phyloP scores from a whole-genome alignment of 164 flowering plant species.

The Dillenia suffruticosa region DNA sequence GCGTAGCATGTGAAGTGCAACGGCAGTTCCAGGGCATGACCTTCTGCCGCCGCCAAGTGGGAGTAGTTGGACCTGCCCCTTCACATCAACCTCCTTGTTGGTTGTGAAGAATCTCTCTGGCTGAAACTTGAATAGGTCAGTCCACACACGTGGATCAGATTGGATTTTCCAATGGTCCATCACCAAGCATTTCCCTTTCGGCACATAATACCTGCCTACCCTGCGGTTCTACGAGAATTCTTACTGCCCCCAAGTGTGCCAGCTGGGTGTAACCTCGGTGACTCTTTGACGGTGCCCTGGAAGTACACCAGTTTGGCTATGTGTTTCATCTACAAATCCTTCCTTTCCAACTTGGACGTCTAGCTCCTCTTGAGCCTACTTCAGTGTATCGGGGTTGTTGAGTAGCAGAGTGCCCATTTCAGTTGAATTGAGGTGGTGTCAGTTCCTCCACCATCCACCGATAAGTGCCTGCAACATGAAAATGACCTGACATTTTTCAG shows the following conservation, averaged over 20 bases:
- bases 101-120: constrained; percentile 12
- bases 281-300: background rate
- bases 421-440: constrained; percentile 17
- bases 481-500: too few relatives aligned
- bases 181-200: constrained; percentile 7
- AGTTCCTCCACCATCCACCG: constrained; percentile 5
- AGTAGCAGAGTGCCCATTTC: constrained; percentile 26
- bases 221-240: constrained; percentile 7
- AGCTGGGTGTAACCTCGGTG: too few relatives aligned
- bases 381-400: constrained; percentile 16
- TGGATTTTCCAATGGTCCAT: too few relatives aligned
- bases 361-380: constrained; percentile 25
- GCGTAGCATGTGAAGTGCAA: constrained; percentile 4
- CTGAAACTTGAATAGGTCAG: constrained; percentile 4
- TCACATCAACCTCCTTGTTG: constrained; percentile 7
- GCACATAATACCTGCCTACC: constrained; percentile 8
- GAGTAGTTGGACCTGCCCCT: constrained; percentile 13
- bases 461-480: constrained; percentile 7
- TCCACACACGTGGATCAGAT: background rate
- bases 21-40: constrained; percentile 9
- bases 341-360: constrained; percentile 28
- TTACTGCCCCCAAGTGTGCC: background rate
- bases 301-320: constrained; percentile 19
- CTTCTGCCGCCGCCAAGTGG: constrained; percentile 17
- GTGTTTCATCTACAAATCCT: constrained; percentile 22